Conservation (phyloP, 2,329 filamentous ascomycete species). For the Bipolaris sorokiniana region DNA sequence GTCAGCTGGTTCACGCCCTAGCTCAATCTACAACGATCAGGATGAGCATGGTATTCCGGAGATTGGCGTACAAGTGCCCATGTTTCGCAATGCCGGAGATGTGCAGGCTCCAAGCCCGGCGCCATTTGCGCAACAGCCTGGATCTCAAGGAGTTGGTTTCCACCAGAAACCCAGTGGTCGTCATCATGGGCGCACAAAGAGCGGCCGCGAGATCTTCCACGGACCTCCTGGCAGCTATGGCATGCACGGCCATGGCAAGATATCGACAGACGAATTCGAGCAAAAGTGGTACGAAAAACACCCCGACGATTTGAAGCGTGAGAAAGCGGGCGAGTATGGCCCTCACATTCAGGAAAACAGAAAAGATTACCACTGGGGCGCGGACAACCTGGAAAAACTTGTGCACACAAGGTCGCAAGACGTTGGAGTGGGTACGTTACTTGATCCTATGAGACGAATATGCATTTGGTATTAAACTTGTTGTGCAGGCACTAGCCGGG, state of each 20-base stretch:
- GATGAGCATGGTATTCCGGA: constrained; percentile 90
- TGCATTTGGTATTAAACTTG: constrained; percentile 57
- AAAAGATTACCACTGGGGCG: constrained; percentile 83
- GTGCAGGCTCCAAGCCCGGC: constrained; percentile 92
- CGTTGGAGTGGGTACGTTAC: constrained; percentile 59
- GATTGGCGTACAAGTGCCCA: constrained; percentile 89
- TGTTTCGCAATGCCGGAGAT: constrained; percentile 90
- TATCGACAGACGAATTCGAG: constrained; percentile 80
- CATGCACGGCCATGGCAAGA: constrained; percentile 82
- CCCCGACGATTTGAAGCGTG: constrained; percentile 75
- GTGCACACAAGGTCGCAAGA: constrained; percentile 69
- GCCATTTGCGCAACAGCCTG: constrained; percentile 55
- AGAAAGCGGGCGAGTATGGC: constrained; percentile 72
- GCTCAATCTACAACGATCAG: constrained; percentile 61
- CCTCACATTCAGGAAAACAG: constrained; percentile 64
- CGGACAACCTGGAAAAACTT: constrained; percentile 87
- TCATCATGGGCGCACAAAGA: constrained; percentile 69
- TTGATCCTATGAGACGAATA: constrained; percentile 5
- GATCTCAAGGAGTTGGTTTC: constrained; percentile 57
- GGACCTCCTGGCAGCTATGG: constrained; percentile 90
- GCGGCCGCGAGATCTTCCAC: constrained; percentile 70
- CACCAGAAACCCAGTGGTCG: constrained; percentile 62
- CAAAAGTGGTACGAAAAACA: constrained; percentile 93
- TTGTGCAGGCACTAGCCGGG: constrained; percentile 66
- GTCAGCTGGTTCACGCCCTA: constrained; percentile 55